Evolutionary conservation across 164 flowering plant genomes (phyloP).

Genomic region (Nelumbo lutea): DNA sequence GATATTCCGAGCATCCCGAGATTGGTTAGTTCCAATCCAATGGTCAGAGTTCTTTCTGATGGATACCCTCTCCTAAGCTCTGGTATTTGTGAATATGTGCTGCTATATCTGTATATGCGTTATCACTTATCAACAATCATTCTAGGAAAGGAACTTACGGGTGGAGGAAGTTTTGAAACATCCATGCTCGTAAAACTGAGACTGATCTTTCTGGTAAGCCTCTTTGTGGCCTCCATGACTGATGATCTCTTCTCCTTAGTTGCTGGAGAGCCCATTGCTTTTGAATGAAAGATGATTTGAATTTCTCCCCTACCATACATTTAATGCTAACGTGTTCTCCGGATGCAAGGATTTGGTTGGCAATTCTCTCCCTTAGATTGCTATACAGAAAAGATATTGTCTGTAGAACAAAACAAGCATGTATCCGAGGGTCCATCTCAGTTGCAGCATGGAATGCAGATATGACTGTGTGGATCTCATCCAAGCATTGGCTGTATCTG

Average conservation of each 20-base stretch:
- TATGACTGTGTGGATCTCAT: conserved; percentile 65
- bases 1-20: background rate
- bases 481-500: conserved; percentile 63
- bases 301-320: conserved; percentile 29
- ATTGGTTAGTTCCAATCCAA: background rate
- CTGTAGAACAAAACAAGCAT: conserved; percentile 68
- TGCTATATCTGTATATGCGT: background rate
- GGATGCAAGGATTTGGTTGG: conserved; percentile 54
- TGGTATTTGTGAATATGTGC: too few species aligned
- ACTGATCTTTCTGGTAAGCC: conserved; percentile 96
- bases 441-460: conserved; percentile 85
- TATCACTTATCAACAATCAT: background rate
- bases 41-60: background rate
- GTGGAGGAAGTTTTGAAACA: conserved; percentile 96
- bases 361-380: conserved; percentile 64
- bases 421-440: conserved; percentile 66
- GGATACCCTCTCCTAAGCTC: background rate
- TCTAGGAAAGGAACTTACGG: conserved; percentile 55
- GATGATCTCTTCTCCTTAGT: conserved; percentile 64
- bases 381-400: conserved; percentile 54
- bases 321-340: conserved; percentile 27
- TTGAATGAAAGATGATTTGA: conserved; percentile 57
- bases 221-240: conserved; percentile 88
- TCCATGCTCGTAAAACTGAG: conserved; percentile 87
- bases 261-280: conserved; percentile 91